Evolutionary conservation across 495 filamentous ascomycete species (phyloP), one percentile per base, ranked within the genome.

Genomic region (Paragyromitra xinjiangensis): DNA sequence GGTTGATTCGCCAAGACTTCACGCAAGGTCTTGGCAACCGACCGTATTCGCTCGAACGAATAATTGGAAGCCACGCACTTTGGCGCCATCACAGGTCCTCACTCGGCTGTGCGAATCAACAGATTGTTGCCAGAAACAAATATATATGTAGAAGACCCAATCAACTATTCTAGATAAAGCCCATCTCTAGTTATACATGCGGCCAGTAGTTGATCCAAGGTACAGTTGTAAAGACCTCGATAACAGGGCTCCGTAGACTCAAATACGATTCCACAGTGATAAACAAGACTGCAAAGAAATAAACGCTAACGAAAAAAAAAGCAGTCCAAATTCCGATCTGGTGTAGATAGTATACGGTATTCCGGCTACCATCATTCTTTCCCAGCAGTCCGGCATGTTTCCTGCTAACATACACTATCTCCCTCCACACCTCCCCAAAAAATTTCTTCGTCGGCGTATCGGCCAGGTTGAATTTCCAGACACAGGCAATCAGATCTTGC

Each of bases 171-270:
- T 22, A 29, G 26, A 29, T 0, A 29, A 29, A 29, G 26, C 26
- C 26, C 26, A 29, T 29, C 51, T 19, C 1, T 56, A 61, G 3
- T 29, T 68, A 71, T 9, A 75, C 3, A 77, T 72, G 59, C 5
- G 74, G 74, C 68, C 74, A 77, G 48, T 72, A 72, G 45, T 77
- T 50, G 2, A 22, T 42, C 58, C 58, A 77, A 24, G 11, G 24
- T 6, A 26, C 14, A 16, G 74, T 72, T 12, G 24, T 2, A 39
- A 77, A 73, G 1, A 34, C 12, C 6, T 16, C 59, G 6, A n/a
- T 5, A 26, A 42, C 26, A 5, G 61, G 68, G 29, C 24, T 50
- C 0, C 68, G 56, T 5, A 77, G 34, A 39, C 74, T 72, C 53
- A 77, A 29, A 45, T 77, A 77, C 6, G 42, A 26, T 45, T 64